Conservation (phyloP, 2,329 filamentous ascomycete species). For the Ophioceras dolichostomum region DNA sequence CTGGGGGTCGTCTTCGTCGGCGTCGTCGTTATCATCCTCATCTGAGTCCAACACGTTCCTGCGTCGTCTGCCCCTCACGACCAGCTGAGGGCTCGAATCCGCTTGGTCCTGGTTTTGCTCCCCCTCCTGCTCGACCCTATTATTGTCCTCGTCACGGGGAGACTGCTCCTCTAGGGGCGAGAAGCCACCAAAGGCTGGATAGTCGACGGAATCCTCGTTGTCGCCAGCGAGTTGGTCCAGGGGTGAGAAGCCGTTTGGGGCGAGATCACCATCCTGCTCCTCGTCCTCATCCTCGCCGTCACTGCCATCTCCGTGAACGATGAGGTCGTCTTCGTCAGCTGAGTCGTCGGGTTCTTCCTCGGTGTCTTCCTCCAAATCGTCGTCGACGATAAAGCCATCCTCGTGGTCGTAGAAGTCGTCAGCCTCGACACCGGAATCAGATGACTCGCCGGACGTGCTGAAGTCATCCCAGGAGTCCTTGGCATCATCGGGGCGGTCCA, state of each 20-base stretch:
- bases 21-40: background rate
- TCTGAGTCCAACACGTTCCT: background rate
- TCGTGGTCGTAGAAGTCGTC: background rate
- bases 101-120: background rate
- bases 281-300: background rate
- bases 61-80: background rate
- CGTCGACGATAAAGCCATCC: background rate
- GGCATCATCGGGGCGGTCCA: background rate
- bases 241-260: background rate
- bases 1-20: background rate
- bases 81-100: background rate
- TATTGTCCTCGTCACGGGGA: background rate
- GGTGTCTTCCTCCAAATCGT: background rate
- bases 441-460: background rate
- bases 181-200: background rate
- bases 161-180: background rate
- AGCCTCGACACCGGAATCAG: background rate
- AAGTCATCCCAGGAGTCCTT: too few relatives aligned
- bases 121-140: background rate
- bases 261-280: background rate
- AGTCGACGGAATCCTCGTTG: background rate
- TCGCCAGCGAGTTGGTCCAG: background rate
- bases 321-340: background rate
- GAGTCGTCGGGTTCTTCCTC: background rate
- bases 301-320: background rate